Percentiles rank a stretch among this genome's conserved stretches.
These are phyloP conservation scores for Heliophila coronopifolia DNA, from an alignment of 441 rosid genomes.

Conservation along the genomic window DNA sequence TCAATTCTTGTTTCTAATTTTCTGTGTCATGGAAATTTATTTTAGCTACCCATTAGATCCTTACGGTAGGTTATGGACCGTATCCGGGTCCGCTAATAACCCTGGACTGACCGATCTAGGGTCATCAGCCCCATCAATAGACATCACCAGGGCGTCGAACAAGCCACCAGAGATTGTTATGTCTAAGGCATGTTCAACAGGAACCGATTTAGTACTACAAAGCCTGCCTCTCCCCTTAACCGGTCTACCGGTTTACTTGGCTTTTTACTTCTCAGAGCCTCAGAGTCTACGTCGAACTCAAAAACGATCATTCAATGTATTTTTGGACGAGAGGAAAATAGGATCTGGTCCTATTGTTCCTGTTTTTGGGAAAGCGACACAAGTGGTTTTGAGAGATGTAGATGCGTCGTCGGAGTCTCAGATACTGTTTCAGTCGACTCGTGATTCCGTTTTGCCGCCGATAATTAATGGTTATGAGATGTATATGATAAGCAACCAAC, in stretches of 20 bases:
- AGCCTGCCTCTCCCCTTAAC: constrained; percentile 7
- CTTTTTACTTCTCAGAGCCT: constrained; percentile 46
- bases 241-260: constrained; percentile 22
- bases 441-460: constrained; percentile 38
- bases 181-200: constrained; percentile 35
- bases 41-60: constrained; percentile 27
- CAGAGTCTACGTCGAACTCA: constrained; percentile 22
- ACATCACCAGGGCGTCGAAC: constrained; percentile 9
- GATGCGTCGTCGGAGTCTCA: constrained; percentile 24
- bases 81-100: background rate
- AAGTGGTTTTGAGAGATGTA: constrained; percentile 15
- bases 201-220: background rate
- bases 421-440: constrained; percentile 28
- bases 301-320: constrained; percentile 33
- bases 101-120: constrained; percentile 14
- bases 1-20: too few species aligned
- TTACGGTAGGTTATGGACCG: constrained; percentile 41
- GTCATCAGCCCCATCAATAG: constrained; percentile 20
- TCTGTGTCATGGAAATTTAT: background rate
- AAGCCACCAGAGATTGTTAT: constrained; percentile 34
- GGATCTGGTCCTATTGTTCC: constrained; percentile 28
- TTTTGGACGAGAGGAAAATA: background rate
- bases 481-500: constrained; percentile 25
- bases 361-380: constrained; percentile 23
- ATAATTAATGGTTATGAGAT: constrained; percentile 46